Evolutionary conservation across 768 basidiomycete genomes (phyloP), one percentile per base, ranked within the genome.

Genomic region (Pleurotus pulmonarius): DNA sequence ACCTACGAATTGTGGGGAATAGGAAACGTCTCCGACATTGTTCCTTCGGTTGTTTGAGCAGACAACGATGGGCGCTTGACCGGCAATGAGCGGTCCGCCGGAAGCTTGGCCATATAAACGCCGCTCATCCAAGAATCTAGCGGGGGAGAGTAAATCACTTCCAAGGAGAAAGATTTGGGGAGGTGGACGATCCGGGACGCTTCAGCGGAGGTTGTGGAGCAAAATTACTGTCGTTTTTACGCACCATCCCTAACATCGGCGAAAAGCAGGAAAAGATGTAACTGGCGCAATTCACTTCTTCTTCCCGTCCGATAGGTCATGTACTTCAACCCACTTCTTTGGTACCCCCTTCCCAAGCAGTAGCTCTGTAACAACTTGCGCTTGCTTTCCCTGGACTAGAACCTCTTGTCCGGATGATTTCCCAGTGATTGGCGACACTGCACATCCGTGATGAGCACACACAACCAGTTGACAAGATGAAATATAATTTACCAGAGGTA

Each of bases 321-420:
- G 66, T 1, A 77, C 70, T 64, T 83, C 82, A 51, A 95, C 87
- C 90, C 90, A 95, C 64, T 78, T 79, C 73, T 87, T 90, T 24
- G 92, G 91, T 29, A 95, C 81, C 0, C 94, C 92, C 60, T 80
- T 83, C 20, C 73, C 77, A 2, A 80, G 67, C 40, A 97, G 67
- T 58, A 92, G 80, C 4, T 90, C 87, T 8, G 78, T 73, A 9
- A 93, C 87, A 2, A 75, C 72, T 60, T 81, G 79, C 16, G 77
- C 74, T 63, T 96, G 93, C 59, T 89, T 90, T 1, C 94, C 94
- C 64, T 96, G 94, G 0, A 96, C 86, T 59, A 89, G 73, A 7
- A 97, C 85, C 63, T 94, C 90, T 52, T 81, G 61, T 1, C 80
- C 81, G 1, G 80, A 72, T 5, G 71, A 70, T 65, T 84, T 87